Evolutionary conservation across 2,329 filamentous ascomycete species (phyloP), one percentile per base, ranked within the genome.

Genomic region (Coniochaeta sp.): DNA sequence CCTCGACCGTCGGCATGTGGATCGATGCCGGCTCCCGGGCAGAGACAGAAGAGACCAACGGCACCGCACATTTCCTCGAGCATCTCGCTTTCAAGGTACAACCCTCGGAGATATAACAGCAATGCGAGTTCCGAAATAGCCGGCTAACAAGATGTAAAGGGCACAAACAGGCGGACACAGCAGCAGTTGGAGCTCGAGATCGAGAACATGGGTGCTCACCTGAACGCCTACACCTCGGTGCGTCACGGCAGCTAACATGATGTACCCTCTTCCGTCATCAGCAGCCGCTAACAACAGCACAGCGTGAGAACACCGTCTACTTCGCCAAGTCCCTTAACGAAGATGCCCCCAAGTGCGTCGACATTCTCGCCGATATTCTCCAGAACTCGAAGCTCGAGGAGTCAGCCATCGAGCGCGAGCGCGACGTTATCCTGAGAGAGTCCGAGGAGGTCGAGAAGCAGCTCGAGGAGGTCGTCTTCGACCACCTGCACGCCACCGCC

Each of bases 361-460:
- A 99, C 73, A 97, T 99, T 67, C 89, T 99, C 56, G 88, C 94
- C 79, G 94, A 99, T 71, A 99, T 99, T 70, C 89, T 99, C 57
- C 94, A 97, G 74, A 95, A 99, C 85, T 97, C 94, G 61, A 96
- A 95, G 80, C 90, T 99, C 69, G 94, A 99, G 77, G 77, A 84
- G 66, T 77, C 82, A 53, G 92, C 94, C 65, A 96, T 94, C 68
- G 91, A 99, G 81, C 88, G 95, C 62, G 94, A 99, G 81, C 88
- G 94, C 69, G 92, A 96, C 76, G 95, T 99, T 67, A 99, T 99
- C 70, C 85, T 99, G 65, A 87, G 94, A 67, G 94, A 99, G 76
- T 94, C 95, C 65, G 94, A 99, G 77, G 94, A 99, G 81, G 95
- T 99, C 61, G 94, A 99, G 83, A 99, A 99, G 84, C 92, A 97